Evolutionary conservation across 352 stramenopile genomes (phyloP), one percentile per base, ranked within the genome.

Genomic region (Porosira glacialis): DNA sequence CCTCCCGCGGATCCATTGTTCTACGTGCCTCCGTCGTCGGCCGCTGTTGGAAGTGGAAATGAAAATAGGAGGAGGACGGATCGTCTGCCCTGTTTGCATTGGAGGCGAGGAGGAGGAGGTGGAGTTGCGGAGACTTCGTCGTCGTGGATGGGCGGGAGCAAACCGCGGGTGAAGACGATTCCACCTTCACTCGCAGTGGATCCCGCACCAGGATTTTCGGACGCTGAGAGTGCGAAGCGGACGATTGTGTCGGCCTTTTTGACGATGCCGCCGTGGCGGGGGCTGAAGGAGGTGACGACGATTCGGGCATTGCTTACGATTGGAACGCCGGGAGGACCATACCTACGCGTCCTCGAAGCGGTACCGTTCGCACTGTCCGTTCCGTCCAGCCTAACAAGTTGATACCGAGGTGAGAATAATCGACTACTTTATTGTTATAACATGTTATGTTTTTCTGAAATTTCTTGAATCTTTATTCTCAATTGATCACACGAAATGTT

Each of bases 1-100:
- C 81, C 84, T 22, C 81, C 84, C 15, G 76, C 79, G 1, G 79
- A 87, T 59, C 81, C 84, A 15, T 44, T 90, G 31, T 70, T 87
- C 26, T 88, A 87, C 61, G 69, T 88, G 8, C 71, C 71, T 11
- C 74, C 71, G 6, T 78, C 59, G 27, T 38, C 28, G 2, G 49
- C 41, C 7, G 78, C 83, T 49, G 41, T 31, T 38, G 48, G 10
- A 17, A 26, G 44, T n/a, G 24, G 4, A 10, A 45, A 30, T 57
- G 19, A 17, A 11, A 73, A 22, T 1, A 68, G 24, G 30, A 26
- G 7, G n/a, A 45, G 33, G 36, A 52, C 17, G 44, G 61, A 74
- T 50, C 48, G 59, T 19, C 49, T 80, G 28, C 70, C 76, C 1
- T 84, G 85, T 61, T 68, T 87, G 22, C 72, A 75, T 11, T 85